Evolutionary conservation across 192 early-diverging fungal species (phyloP), one percentile per base, ranked within the genome.

Genomic region (Spinellus fusiger): DNA sequence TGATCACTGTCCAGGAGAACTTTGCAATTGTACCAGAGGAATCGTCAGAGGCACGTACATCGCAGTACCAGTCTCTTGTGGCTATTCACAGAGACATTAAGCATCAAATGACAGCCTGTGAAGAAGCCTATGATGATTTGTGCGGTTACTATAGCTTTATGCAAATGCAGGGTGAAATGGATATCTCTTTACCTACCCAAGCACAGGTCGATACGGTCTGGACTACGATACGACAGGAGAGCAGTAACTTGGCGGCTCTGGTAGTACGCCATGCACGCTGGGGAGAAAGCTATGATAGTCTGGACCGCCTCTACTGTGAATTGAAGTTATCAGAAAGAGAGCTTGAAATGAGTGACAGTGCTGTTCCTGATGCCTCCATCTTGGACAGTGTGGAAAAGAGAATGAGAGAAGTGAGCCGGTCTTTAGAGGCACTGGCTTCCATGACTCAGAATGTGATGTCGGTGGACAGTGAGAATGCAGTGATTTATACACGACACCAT

Each of bases 41-140:
- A 4, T 7, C 49, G 9, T 4, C n/a, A 22, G 49, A 29, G 32
- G 49, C 48, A 23, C 44, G 64, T 13, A 27, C 25, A 10, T 34
- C 28, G 2, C 56, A 66, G 4, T 34, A 58, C 46, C 46, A 56
- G 12, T 23, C 48, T 5, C n/a, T 59, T n/a, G n/a, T 13, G 5
- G n/a, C 13, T 33, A 47, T 33, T 13, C 34, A 66, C 22, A 34
- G 37, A 35, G 40, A 58, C 9, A 25, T 52, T 2, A 66, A 66
- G 18, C 38, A 50, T 20, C 12, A 35, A 9, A 32, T 59, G n/a
- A 13, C 18, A 10, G 58, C 51, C 9, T 67, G 58, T 29, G 34
- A 67, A 61, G 65, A 59, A 22, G 49, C 50, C 8, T 67, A 67
- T 22, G 65, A 67, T 37, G 65, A 67, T 20, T 48, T 59, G 10